These are phyloP conservation scores for Haematococcus sp. DNA, from an alignment of 139 green algal species.

Conservation along the genomic window DNA sequence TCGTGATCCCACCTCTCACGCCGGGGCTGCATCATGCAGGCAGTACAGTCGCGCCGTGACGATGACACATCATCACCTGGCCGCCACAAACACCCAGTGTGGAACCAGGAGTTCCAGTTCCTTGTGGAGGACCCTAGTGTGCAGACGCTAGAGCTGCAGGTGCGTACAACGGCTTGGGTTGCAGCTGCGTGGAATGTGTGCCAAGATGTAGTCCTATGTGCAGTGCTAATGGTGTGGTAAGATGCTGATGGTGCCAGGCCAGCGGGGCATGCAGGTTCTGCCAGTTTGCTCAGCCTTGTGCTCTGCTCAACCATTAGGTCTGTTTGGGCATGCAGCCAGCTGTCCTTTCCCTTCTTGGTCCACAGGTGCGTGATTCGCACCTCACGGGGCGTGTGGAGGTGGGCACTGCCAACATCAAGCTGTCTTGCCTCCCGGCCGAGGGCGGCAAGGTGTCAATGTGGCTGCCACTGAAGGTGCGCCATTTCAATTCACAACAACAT, in stretches of 20 bases:
- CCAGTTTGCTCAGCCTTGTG: too few relatives aligned
- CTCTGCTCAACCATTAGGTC: too few relatives aligned
- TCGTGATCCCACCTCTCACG: too few relatives aligned
- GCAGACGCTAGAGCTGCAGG: conserved; percentile 38
- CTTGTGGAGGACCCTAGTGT: conserved; percentile 76
- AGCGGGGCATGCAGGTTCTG: too few relatives aligned
- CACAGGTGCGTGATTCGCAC: conserved; percentile 79
- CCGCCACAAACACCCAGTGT: conserved; percentile 74
- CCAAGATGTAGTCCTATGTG: too few relatives aligned
- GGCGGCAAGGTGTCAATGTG: conserved; percentile 60
- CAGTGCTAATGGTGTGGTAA: too few relatives aligned
- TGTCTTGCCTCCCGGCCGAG: conserved; percentile 37
- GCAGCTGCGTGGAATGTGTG: not conserved
- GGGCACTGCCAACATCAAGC: conserved; percentile 55
- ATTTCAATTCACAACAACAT: too few relatives aligned
- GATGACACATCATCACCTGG: conserved; percentile 72
- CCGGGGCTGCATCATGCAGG: too few relatives aligned
- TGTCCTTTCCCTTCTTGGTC: too few relatives aligned
- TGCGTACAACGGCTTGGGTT: not conserved
- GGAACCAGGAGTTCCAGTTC: conserved; percentile 95
- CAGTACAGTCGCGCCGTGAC: conserved; percentile 67
- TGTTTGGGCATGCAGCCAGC: too few relatives aligned
- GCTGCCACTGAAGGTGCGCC: conserved; percentile 59
- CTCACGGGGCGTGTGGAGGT: conserved; percentile 81
- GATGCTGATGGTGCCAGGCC: too few relatives aligned